Base-by-base conservation (phyloP, 2,329 filamentous ascomycete species). In the Fusarium sp. region DNA sequence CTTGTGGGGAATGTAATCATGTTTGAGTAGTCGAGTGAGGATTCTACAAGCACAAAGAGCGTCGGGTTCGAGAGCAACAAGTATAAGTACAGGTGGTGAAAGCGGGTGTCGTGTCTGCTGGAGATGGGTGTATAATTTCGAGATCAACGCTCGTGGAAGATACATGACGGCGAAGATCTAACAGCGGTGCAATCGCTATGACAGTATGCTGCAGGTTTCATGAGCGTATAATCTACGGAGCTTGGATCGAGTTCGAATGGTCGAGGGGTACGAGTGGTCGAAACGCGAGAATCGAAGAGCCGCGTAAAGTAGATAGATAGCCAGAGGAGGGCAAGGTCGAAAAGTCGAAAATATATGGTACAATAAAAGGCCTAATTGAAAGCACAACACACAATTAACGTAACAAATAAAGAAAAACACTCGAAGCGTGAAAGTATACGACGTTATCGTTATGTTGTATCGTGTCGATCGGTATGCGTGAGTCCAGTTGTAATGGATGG, bases 1-100 rank as follows among this genome's bases (percentile, higher is more conserved):
- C 81, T 97, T 98, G 82, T 98, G 95, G 15, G 92, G 92, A 72
- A 99, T 97, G 77, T 97, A 98, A 83, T 99, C 96, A 84, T 95
- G 92, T 81, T 97, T 97, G 63, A 99, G 85, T n/a, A 99, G 86
- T 50, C 91, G 87, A 4, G 95, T 97, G 47, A 99, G 88, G 64
- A 99, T 97, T 65, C 94, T 93, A 78, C 94, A 97, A 66, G 94
- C 96, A 80, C 95, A 98, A 65, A 99, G 88, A 67, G 96, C 92
- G 82, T 99, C 96, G 56, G 96, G 94, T 76, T 97, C 95, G 77
- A 98, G 92, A 35, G 95, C 92, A 68, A 94, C 94, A 57, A 99
- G 91, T 67, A 99, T 88, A 25, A 98, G 86, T 54, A 98, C 93
- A 1, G 94, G 94, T 39, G 95, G 92, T 19, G 94, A 96, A 51